phyloP scores from a whole-genome alignment of 78 protist species.

The Mantamonas sphyraenae region DNA sequence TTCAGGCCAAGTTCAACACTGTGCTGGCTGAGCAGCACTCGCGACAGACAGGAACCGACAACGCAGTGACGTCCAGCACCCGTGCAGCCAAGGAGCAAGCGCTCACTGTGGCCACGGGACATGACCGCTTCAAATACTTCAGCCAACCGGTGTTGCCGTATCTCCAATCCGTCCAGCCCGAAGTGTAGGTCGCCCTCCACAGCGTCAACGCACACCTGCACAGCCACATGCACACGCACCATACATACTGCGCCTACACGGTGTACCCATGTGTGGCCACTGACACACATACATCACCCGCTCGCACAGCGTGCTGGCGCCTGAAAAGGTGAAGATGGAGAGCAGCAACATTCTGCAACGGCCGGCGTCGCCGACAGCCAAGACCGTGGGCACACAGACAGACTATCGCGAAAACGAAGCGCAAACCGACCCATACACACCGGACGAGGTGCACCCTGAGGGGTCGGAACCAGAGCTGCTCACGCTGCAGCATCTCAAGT shows the following conservation, averaged over 20 bases:
- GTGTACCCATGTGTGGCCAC: not conserved
- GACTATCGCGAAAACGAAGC: constrained; percentile 55
- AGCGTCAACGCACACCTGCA: not conserved
- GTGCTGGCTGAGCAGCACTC: too few relatives aligned
- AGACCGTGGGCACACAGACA: constrained; percentile 16
- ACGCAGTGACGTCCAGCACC: too few relatives aligned
- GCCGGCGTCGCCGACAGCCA: not conserved
- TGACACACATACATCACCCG: not conserved
- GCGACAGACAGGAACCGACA: too few relatives aligned
- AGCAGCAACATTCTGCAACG: not conserved
- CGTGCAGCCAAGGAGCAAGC: too few relatives aligned
- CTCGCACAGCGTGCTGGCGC: not conserved
- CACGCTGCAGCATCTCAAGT: constrained; percentile 33
- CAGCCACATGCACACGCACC: not conserved
- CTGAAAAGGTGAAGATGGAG: not conserved
- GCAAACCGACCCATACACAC: constrained; percentile 83
- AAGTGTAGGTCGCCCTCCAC: constrained; percentile 17
- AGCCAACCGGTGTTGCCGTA: constrained; percentile 5
- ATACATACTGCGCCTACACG: not conserved
- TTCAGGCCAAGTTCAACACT: too few relatives aligned
- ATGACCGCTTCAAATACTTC: constrained; percentile 21
- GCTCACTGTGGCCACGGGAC: not conserved
- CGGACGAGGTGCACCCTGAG: constrained; percentile 36
- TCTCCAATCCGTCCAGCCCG: constrained; percentile 1
- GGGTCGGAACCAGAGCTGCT: constrained; percentile 68